These are phyloP conservation scores for Boletellus ananas DNA, from an alignment of 768 basidiomycete genomes.

Conservation along the genomic window DNA sequence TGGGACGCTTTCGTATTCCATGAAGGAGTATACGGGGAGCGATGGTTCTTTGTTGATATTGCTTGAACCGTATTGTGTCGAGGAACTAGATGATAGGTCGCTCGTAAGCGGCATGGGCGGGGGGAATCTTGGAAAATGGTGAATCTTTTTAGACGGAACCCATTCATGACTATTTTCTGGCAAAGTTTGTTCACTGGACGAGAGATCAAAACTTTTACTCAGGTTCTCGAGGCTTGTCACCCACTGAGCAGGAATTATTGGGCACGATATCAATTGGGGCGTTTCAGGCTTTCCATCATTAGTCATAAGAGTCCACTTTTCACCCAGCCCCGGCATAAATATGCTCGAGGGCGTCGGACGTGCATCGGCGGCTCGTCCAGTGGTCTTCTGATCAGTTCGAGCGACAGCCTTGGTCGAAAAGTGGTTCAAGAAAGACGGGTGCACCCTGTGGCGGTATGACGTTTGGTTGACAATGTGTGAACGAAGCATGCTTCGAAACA, in stretches of 20 bases:
- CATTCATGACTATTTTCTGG: background rate
- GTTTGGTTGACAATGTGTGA: conserved; percentile 5
- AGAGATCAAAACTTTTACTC: background rate
- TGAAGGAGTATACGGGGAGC: conserved; percentile 38
- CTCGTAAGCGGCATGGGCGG: background rate
- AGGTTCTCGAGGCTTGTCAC: background rate
- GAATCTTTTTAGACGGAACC: background rate
- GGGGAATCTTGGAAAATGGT: background rate
- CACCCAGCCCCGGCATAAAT: background rate
- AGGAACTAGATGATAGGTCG: conserved; percentile 1
- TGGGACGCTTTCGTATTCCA: conserved; percentile 29
- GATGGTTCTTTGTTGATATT: conserved; percentile 1
- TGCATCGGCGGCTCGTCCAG: background rate
- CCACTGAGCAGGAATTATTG: conserved; percentile 6
- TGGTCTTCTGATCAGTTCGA: background rate
- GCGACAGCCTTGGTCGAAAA: conserved; percentile 12
- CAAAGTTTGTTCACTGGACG: conserved; percentile 3
- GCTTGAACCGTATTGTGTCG: conserved; percentile 1
- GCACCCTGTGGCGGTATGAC: conserved; percentile 11
- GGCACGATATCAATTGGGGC: background rate
- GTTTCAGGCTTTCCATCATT: background rate
- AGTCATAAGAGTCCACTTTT: background rate
- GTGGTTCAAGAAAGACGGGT: conserved; percentile 14
- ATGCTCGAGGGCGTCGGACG: background rate
- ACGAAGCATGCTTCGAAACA: conserved; percentile 9